A percentile compares a stretch with the other conserved stretches of the same genome.
These are phyloP conservation scores for Sclerotinia spermophila DNA, from an alignment of 2,329 filamentous ascomycete species.

Conservation along the genomic window DNA sequence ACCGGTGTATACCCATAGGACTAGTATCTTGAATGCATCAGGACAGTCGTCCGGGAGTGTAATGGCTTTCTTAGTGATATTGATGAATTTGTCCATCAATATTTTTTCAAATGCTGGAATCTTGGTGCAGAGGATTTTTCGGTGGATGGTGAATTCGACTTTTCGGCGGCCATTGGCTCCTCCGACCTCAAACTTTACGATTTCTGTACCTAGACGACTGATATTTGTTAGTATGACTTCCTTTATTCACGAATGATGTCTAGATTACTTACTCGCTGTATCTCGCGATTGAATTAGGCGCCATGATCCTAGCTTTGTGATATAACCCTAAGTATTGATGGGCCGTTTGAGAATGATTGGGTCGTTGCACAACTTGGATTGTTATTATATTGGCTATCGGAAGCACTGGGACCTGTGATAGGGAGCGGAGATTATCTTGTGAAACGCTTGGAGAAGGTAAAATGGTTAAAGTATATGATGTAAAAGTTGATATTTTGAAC, in stretches of 20 bases:
- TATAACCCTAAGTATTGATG: too few species aligned
- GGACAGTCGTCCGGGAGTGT: conserved; percentile 17
- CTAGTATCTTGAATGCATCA: background rate
- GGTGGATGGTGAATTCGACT: conserved; percentile 20
- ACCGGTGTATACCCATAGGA: conserved; percentile 13
- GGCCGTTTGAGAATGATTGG: too few species aligned
- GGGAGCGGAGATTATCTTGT: too few species aligned
- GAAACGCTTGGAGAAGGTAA: too few species aligned
- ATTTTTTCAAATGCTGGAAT: conserved; percentile 22
- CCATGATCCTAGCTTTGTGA: too few species aligned
- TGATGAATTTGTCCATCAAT: conserved; percentile 17
- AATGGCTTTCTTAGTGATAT: background rate
- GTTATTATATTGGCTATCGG: too few species aligned
- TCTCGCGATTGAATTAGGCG: background rate
- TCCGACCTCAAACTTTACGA: conserved; percentile 24
- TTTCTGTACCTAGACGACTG: conserved; percentile 5
- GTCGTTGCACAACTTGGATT: too few species aligned
- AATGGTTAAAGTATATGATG: too few species aligned
- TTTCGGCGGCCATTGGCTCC: background rate
- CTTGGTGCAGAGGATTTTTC: conserved; percentile 16
- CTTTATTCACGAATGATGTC: too few species aligned
- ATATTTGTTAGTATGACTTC: background rate
- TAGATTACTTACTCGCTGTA: background rate
- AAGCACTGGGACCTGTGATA: too few species aligned
- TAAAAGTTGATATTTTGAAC: too few species aligned